Base-by-base conservation (phyloP, 2,329 filamentous ascomycete genomes). In the Emmonsiellopsis sp. region DNA sequence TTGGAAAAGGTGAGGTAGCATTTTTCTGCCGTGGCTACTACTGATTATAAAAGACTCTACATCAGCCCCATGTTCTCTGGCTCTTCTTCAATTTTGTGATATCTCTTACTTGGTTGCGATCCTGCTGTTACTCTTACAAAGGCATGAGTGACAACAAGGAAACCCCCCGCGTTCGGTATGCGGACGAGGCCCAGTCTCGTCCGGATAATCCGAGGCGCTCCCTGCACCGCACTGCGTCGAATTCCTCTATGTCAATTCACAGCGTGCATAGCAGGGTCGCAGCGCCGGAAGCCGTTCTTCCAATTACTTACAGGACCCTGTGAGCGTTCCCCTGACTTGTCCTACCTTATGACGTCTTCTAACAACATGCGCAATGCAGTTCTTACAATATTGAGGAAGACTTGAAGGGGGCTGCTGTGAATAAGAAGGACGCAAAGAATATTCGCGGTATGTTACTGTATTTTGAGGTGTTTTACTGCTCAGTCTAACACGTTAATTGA, bases 271-370 rank as follows among this genome's bases (percentile, higher is more conserved):
- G 53, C 14, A 49, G 56, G 21, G 52, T 56, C 32, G 56, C 54
- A 17, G 40, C 56, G 14, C 52, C 56, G 13, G 56, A 58, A 46
- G 39, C 50, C 32, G 54, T 52, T 39, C 53, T 58, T 27, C 56
- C 56, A 27, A 56, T 56, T 42, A 55, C 56, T n/a, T 58, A 56
- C 48, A 45, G 56, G 37, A 55, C 56, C 11, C 46, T 58, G 54
- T 58, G 21, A 48, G 56, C 45, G 14, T 40, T 32, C 13, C 1
- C 21, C n/a, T 9, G n/a, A n/a, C 8, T 37, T 5, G n/a, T 14
- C 9, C 8, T 39, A 31, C 11, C 17, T 33, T 27, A 11, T 45
- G 9, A 17, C 6, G 8, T 31, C 14, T 32, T 40, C 51, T 53
- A 40, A 55, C 42, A n/a, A 14, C 21, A 5, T 33, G 9, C 36